These are phyloP conservation scores for Suillus clintonianus DNA, from an alignment of 768 basidiomycete species.

Conservation along the genomic window DNA sequence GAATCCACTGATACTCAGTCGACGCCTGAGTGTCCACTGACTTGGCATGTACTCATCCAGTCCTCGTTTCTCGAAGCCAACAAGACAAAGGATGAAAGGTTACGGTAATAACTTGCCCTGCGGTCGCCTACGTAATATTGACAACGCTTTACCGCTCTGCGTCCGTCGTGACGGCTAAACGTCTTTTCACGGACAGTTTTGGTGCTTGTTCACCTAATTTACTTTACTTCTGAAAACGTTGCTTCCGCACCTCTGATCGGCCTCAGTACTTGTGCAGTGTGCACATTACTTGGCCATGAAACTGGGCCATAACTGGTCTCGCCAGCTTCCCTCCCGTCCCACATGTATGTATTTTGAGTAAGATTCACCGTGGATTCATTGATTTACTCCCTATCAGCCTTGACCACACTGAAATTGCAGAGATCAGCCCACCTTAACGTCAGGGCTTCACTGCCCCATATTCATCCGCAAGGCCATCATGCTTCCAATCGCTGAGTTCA, in stretches of 20 bases:
- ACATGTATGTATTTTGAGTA: slow-evolving; percentile 36
- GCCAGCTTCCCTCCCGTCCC: slow-evolving; percentile 20
- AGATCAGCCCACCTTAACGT: neutral
- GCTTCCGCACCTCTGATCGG: slow-evolving; percentile 31
- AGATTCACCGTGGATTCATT: slow-evolving; percentile 24
- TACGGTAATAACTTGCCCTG: neutral
- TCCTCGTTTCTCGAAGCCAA: neutral
- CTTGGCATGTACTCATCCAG: neutral
- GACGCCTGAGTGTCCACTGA: neutral
- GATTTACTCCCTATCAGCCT: neutral
- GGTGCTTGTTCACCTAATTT: slow-evolving; percentile 21
- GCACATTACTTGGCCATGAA: slow-evolving; percentile 17
- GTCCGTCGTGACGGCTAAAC: neutral
- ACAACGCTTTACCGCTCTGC: neutral
- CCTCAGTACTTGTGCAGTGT: slow-evolving; percentile 22
- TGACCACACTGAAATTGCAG: neutral
- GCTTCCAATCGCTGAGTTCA: slow-evolving; percentile 37
- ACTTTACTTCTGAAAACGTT: slow-evolving; percentile 36
- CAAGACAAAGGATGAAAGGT: neutral
- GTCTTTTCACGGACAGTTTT: neutral
- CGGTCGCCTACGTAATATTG: neutral
- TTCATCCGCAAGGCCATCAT: slow-evolving; percentile 36
- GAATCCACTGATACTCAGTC: neutral
- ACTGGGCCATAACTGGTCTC: slow-evolving; percentile 14
- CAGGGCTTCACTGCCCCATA: slow-evolving; percentile 31